Percentiles rank a stretch among this genome's conserved stretches.
These are phyloP conservation scores for Liquidambar formosana DNA, from an alignment of 164 flowering plant genomes.

Conservation along the genomic window DNA sequence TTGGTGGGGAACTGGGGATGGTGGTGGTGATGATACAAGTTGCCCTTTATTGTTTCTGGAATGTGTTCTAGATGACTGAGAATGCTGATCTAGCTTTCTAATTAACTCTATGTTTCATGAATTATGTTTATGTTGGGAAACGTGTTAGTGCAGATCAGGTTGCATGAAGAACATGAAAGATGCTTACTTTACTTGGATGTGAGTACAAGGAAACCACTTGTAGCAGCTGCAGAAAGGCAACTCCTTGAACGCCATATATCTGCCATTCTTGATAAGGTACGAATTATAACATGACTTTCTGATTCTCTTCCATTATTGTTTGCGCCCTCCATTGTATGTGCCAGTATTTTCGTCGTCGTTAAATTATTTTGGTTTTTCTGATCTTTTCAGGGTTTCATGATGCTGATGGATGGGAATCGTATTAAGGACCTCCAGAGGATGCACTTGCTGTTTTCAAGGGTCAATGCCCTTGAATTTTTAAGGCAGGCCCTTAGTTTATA, in stretches of 20 bases:
- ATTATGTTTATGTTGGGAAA: slow-evolving; percentile 10
- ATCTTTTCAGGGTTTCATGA: slow-evolving; percentile 70
- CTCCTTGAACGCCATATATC: slow-evolving; percentile 88
- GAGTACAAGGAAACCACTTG: slow-evolving; percentile 78
- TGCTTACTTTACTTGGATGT: slow-evolving; percentile 83
- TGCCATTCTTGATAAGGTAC: slow-evolving; percentile 90
- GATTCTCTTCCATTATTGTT: not conserved
- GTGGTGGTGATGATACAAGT: too few species aligned
- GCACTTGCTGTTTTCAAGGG: slow-evolving; percentile 74
- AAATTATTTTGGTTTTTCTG: slow-evolving; percentile 8
- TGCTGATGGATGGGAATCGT: slow-evolving; percentile 96
- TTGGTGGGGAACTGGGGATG: too few species aligned
- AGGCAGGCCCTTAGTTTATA: slow-evolving; percentile 80
- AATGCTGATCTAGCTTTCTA: not conserved
- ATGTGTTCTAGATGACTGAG: not conserved
- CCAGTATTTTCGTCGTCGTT: not conserved
- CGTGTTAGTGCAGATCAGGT: slow-evolving; percentile 62
- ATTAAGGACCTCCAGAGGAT: slow-evolving; percentile 84
- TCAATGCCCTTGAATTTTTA: slow-evolving; percentile 81
- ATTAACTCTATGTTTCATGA: not conserved
- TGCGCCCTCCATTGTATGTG: not conserved
- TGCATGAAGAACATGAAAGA: slow-evolving; percentile 97
- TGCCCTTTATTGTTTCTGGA: not conserved
- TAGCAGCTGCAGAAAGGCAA: slow-evolving; percentile 83
- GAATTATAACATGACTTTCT: not conserved